Evolutionary conservation across 1,139 yeast species (phyloP).

Genomic region (Suhomyces maxii): DNA sequence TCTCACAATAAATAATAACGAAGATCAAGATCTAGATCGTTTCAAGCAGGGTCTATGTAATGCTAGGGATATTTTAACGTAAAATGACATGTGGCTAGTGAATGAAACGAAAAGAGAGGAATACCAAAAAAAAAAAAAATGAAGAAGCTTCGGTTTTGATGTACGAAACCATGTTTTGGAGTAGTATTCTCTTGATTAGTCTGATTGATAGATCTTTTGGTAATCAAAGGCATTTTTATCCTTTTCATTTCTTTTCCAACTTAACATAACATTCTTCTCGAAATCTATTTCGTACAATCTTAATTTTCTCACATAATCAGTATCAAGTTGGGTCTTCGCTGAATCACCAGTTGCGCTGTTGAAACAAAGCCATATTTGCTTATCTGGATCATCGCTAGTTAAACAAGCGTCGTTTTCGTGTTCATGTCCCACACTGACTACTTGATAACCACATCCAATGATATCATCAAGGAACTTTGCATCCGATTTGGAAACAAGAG

Average conservation of each 20-base stretch:
- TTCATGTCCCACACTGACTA: slow-evolving; percentile 54
- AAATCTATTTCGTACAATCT: slow-evolving; percentile 40
- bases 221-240: slow-evolving; percentile 32
- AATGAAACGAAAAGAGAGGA: no score
- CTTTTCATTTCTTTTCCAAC: slow-evolving; percentile 42
- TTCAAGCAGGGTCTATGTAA: no score
- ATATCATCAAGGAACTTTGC: slow-evolving; percentile 38
- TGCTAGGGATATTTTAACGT: no score
- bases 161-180: no score
- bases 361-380: slow-evolving; percentile 43
- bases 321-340: slow-evolving; percentile 29
- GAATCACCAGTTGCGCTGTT: slow-evolving; percentile 42
- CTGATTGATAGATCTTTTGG: slow-evolving; percentile 27
- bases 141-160: no score
- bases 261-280: slow-evolving; percentile 25
- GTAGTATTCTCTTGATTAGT: no score
- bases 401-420: slow-evolving; percentile 56
- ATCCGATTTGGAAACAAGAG: slow-evolving; percentile 35
- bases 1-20: no score
- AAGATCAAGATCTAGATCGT: no score
- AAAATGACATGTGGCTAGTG: no score
- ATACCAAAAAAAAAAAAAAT: no score
- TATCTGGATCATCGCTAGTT: slow-evolving; percentile 18
- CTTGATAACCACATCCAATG: slow-evolving; percentile 39
- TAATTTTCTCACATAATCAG: slow-evolving; percentile 31